A percentile compares a stretch with the other conserved stretches of the same genome.
These are phyloP conservation scores for Acrocalymma vagum DNA, from an alignment of 2,329 filamentous ascomycete genomes.

Conservation along the genomic window DNA sequence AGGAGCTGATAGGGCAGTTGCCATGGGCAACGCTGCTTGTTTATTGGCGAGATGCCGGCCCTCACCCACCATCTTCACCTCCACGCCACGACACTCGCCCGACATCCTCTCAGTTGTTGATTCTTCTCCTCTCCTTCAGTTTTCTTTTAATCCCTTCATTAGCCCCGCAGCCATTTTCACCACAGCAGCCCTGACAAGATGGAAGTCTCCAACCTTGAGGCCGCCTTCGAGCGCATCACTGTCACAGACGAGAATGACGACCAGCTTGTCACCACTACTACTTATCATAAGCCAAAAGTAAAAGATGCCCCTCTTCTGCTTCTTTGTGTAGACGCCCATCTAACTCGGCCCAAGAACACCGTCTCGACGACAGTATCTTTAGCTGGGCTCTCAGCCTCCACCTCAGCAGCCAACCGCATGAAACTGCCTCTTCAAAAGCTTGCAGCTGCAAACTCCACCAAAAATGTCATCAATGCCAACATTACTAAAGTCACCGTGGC, in stretches of 20 bases:
- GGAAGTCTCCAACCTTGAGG: constrained; percentile 81
- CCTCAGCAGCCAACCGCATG: constrained; percentile 65
- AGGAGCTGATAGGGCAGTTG: constrained; percentile 14
- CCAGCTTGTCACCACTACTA: constrained; percentile 62
- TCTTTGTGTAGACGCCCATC: constrained; percentile 17
- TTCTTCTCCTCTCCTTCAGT: constrained; percentile 2
- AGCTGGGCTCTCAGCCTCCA: constrained; percentile 56
- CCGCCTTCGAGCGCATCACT: constrained; percentile 87
- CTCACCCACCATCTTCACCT: constrained; percentile 13
- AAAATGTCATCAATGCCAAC: constrained; percentile 43
- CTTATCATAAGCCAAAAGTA: constrained; percentile 83
- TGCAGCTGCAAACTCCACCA: constrained; percentile 75
- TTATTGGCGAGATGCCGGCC: constrained; percentile 19
- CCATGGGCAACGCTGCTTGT: constrained; percentile 24
- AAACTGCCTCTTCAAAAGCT: constrained; percentile 83
- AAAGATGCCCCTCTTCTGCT: constrained; percentile 12
- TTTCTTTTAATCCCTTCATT: constrained; percentile 2
- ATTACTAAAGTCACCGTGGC: constrained; percentile 73
- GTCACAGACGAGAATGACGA: constrained; percentile 86
- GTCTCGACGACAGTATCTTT: constrained; percentile 57
- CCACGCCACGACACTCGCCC: constrained; percentile 14
- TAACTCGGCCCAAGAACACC: constrained; percentile 50
- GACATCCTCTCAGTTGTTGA: constrained; percentile 11
- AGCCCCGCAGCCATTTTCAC: constrained; percentile 14
- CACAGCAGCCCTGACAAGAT: constrained; percentile 53